phyloP scores from a whole-genome alignment of 176 grass and related monocot species.

The Musa beccarii region DNA sequence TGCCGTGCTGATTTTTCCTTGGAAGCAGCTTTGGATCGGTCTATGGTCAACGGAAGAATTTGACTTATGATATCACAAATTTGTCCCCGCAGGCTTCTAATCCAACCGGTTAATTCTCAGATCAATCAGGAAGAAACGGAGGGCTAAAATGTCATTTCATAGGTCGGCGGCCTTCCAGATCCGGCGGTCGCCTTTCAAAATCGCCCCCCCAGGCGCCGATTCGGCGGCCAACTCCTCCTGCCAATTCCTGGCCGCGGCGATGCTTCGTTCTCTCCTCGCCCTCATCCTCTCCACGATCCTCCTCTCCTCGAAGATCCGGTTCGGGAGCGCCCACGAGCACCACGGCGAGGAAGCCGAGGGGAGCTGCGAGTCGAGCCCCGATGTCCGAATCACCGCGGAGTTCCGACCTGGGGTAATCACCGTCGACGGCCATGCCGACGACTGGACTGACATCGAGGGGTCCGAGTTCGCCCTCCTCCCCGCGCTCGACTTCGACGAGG shows the following conservation, averaged over 20 bases:
- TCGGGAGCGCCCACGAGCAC: conserved; percentile 52
- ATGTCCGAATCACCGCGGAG: conserved; percentile 55
- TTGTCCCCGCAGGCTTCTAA: not conserved
- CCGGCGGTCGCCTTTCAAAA: not conserved
- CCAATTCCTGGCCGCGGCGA: conserved; percentile 8
- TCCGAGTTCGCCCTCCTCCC: conserved; percentile 74
- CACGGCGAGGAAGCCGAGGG: conserved; percentile 38
- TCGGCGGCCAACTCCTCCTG: not conserved
- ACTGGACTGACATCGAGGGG: conserved; percentile 69
- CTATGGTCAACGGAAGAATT: not conserved
- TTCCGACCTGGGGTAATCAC: conserved; percentile 64
- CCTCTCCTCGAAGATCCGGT: conserved; percentile 13
- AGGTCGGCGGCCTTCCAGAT: not conserved
- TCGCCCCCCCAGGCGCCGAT: not conserved
- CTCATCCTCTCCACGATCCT: conserved; percentile 24
- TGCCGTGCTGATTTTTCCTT: not conserved
- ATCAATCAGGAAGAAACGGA: not conserved
- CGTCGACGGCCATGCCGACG: conserved; percentile 59
- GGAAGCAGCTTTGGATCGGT: not conserved
- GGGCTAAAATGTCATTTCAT: not conserved
- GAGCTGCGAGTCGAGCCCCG: conserved; percentile 41
- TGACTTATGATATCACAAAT: not conserved
- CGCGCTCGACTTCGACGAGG: conserved; percentile 77
- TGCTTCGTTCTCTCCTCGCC: conserved; percentile 19
- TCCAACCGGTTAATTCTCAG: no score